These are phyloP conservation scores for Boletus sp. DNA, from an alignment of 768 basidiomycete species.

Conservation along the genomic window DNA sequence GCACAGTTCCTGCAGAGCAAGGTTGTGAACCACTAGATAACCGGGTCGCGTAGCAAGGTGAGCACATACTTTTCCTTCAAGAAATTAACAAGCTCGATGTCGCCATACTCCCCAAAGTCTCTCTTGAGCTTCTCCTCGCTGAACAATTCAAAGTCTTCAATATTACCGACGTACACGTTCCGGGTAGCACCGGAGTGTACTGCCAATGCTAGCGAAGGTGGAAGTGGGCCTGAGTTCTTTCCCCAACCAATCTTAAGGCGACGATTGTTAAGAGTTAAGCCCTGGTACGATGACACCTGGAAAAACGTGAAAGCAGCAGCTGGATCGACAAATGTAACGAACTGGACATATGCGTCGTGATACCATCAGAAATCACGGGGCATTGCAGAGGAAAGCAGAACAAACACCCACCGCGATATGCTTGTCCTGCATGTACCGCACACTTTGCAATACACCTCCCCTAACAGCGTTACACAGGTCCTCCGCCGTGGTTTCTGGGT, in stretches of 20 bases:
- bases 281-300: constrained; percentile 87
- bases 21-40: neutral
- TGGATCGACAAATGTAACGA: constrained; percentile 94
- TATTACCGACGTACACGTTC: constrained; percentile 94
- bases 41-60: constrained; percentile 25
- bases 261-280: constrained; percentile 88
- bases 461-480: constrained; percentile 96
- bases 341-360: constrained; percentile 42
- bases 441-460: constrained; percentile 94
- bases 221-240: constrained; percentile 87
- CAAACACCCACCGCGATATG: constrained; percentile 78
- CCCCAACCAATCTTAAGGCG: constrained; percentile 98
- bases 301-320: constrained; percentile 91
- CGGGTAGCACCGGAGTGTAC: constrained; percentile 92
- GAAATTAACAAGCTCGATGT: constrained; percentile 96
- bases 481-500: constrained; percentile 92
- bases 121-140: constrained; percentile 84
- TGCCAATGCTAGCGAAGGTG: constrained; percentile 79
- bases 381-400: neutral
- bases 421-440: constrained; percentile 95
- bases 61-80: constrained; percentile 82
- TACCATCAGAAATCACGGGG: constrained; percentile 2
- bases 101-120: constrained; percentile 95
- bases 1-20: constrained; percentile 72
- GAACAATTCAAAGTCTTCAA: constrained; percentile 93